Base-by-base conservation (phyloP, 2,329 filamentous ascomycete species). In the Penicillium frequentans region DNA sequence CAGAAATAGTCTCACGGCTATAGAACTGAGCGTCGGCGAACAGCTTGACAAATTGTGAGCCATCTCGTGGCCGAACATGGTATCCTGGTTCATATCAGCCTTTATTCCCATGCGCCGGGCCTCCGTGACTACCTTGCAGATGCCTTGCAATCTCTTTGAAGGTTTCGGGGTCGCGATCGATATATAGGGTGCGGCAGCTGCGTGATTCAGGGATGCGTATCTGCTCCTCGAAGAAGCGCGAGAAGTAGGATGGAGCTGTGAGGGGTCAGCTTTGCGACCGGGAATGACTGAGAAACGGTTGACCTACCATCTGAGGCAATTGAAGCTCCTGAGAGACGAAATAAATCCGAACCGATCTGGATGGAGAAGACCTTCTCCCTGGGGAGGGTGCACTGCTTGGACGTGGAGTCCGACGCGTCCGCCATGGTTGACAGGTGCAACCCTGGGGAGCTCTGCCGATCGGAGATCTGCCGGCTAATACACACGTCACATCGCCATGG, bases 11-110 rank as follows among this genome's bases (percentile, higher is more conserved):
- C 86, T 70, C 79, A 92, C 90, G 78, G 69, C 86, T 91, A 75
- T 97, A 98, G 76, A 97, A 97, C 70, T 97, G 93, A 1, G 93
- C 91, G 75, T 98, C 93, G 21, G 93, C 91, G 74, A 96, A 97
- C 29, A 98, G 80, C 56, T 90, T 91, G 66, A 97, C 93, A 74
- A 93, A 97, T 74, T 97, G 91, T 53, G 86, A 85, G 50, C 90
- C 90, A 76, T 96, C 89, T 60, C 85, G 84, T 3, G 93, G 93
- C 55, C 84, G 82, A 58, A 97, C 84, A 77, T 96, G 89, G 73
- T 98, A 98, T 46, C 93, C 84, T 82, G 48, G 19, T 26, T 11
- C 26, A 35, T 14, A 56, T 63, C 50, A 56, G 49, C 51, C 33
- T 52, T 9, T n/a, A 10, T 43, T 39, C 1, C 35, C 35, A 39